Evolutionary conservation across 2,329 filamentous ascomycete species (phyloP).

Genomic region (Akanthomyces lecanii): DNA sequence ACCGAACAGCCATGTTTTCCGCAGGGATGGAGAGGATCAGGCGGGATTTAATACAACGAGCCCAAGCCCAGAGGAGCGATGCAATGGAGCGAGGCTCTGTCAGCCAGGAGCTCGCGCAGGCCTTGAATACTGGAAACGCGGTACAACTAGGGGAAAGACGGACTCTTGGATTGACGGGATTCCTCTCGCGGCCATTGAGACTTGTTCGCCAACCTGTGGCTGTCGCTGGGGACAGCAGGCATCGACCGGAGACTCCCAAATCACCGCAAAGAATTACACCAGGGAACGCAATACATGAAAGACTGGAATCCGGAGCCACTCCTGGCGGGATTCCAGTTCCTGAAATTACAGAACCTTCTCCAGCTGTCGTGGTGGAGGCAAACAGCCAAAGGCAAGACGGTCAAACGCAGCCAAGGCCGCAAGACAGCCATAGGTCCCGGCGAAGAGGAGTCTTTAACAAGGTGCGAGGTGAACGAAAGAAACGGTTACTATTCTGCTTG

Average conservation of each 20-base stretch:
- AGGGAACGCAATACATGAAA: not conserved
- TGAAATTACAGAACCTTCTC: not conserved
- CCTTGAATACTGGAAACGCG: not conserved
- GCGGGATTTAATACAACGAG: constrained; percentile 9
- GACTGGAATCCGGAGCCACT: constrained; percentile 19
- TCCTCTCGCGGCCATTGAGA: not conserved
- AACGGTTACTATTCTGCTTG: constrained; percentile 50
- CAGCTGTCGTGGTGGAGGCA: not conserved
- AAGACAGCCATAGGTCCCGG: not conserved
- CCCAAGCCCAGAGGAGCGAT: not conserved
- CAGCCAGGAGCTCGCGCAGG: not conserved
- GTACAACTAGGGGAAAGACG: not conserved
- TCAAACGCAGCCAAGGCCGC: not conserved
- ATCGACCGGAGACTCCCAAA: constrained; percentile 23
- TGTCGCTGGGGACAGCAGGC: constrained; percentile 20
- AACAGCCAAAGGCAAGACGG: not conserved
- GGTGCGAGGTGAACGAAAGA: constrained; percentile 18
- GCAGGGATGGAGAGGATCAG: constrained; percentile 1
- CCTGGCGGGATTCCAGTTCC: not conserved
- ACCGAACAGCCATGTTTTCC: not conserved
- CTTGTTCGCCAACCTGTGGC: not conserved
- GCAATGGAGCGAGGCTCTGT: not conserved
- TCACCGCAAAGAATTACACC: constrained; percentile 3
- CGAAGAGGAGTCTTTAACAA: not conserved
- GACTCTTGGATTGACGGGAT: not conserved